A percentile compares a stretch with the other conserved stretches of the same genome.
Evolutionary conservation across 1,284 basidiomycete species (phyloP).

Genomic region (Fistulinella staudtii): DNA sequence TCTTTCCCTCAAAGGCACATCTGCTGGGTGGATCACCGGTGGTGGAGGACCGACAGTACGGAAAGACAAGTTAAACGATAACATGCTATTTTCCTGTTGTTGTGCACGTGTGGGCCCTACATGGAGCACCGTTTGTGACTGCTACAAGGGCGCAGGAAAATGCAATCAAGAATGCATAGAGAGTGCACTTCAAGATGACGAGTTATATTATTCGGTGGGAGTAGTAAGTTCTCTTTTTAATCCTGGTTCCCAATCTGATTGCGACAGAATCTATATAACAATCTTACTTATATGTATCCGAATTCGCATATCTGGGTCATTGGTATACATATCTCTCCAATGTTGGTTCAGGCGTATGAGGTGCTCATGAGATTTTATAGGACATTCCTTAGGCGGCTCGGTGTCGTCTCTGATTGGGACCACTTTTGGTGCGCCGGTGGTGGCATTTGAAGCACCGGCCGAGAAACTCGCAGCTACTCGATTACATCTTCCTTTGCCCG

Average conservation of each 20-base stretch:
- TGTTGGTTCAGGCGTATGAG: not conserved
- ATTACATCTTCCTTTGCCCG: constrained; percentile 71
- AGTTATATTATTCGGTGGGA: constrained; percentile 74
- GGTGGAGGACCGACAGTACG: constrained; percentile 60
- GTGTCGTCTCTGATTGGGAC: constrained; percentile 76
- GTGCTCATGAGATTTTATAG: constrained; percentile 21
- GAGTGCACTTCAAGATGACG: constrained; percentile 68
- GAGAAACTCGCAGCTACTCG: constrained; percentile 71
- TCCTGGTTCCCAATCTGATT: not conserved
- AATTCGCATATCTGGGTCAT: constrained; percentile 78
- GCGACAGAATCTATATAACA: constrained; percentile 67
- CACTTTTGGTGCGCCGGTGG: constrained; percentile 81
- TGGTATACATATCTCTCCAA: constrained; percentile 22
- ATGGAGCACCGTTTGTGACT: constrained; percentile 84
- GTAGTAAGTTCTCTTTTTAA: constrained; percentile 39
- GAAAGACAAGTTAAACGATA: constrained; percentile 86
- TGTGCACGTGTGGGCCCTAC: constrained; percentile 84
- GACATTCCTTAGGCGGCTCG: constrained; percentile 77
- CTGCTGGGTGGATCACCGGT: constrained; percentile 71
- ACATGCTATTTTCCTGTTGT: constrained; percentile 87
- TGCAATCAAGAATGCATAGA: constrained; percentile 78
- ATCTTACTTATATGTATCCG: constrained; percentile 80
- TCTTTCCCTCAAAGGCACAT: constrained; percentile 91
- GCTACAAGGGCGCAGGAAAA: constrained; percentile 62
- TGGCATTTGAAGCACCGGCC: constrained; percentile 80